Conservation (phyloP, 306 rosid genomes). For the Castanea sativa region DNA sequence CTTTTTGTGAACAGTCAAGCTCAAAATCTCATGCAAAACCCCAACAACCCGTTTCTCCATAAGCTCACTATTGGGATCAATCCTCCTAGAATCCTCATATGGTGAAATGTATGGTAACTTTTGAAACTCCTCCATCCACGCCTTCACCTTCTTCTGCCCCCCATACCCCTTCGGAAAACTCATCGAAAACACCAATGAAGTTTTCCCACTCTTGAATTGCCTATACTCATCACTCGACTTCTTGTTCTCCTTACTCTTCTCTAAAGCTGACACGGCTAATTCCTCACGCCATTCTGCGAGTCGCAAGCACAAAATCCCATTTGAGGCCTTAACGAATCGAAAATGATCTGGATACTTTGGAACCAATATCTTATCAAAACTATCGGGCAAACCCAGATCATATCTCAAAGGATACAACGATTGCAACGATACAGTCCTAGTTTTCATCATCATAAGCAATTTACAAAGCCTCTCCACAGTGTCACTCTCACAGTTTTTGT, state of each 20-base stretch:
- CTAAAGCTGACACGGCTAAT: slow-evolving; percentile 65
- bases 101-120: slow-evolving; percentile 86
- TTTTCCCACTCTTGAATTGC: slow-evolving; percentile 67
- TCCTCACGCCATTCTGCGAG: slow-evolving; percentile 60
- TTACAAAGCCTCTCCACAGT: slow-evolving; percentile 56
- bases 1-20: slow-evolving; percentile 81
- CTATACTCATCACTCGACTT: slow-evolving; percentile 49
- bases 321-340: slow-evolving; percentile 43
- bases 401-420: slow-evolving; percentile 63
- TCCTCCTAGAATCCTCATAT: slow-evolving; percentile 51
- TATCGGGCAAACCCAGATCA: slow-evolving; percentile 87
- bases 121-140: slow-evolving; percentile 95
- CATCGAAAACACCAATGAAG: slow-evolving; percentile 68
- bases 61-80: slow-evolving; percentile 82
- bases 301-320: slow-evolving; percentile 43
- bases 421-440: slow-evolving; percentile 44
- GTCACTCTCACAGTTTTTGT: slow-evolving; percentile 48
- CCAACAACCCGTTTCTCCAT: slow-evolving; percentile 97
- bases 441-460: slow-evolving; percentile 74
- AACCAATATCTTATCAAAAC: slow-evolving; percentile 57
- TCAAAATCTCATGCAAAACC: slow-evolving; percentile 78
- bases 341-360: slow-evolving; percentile 61
- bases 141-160: slow-evolving; percentile 67
- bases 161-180: slow-evolving; percentile 90
- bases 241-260: slow-evolving; percentile 49